Evolutionary conservation across 2,329 filamentous ascomycete species (phyloP), one percentile per base, ranked within the genome.

Genomic region (Aspergillus novoparasiticus): DNA sequence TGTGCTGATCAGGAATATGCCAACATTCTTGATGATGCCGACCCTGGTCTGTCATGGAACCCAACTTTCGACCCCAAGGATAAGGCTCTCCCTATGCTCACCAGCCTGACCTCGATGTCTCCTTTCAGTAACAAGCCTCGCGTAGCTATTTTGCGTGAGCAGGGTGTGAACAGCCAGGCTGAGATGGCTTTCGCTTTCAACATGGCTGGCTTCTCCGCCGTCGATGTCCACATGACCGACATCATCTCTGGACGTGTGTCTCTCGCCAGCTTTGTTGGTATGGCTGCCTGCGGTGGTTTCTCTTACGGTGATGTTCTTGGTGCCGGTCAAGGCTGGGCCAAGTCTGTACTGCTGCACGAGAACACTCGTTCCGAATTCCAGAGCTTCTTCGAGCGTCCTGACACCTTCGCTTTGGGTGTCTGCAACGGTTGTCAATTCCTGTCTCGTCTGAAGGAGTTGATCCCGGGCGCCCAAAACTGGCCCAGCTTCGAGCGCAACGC

Each of bases 401-500:
- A 97, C 75, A 98, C 95, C 0, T 98, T 99, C 78, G 85, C 93
- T 0, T 85, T 99, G 0, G 95, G 95, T 71, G 93, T 98, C 39
- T 98, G 95, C 85, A 99, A 99, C 76, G 95, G 95, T 57, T 98
- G 95, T 76, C 95, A 99, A 79, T 96, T 98, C 87, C 83, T 98
- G 46, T 91, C 90, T 6, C 88, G 93, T 57, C 82, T 96, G 46
- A 92, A 92, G 74, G 88, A 90, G 64, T 83, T 97, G 59, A 96
- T 97, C 66, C 94, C 93, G 0, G 94, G 93, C n/a, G 88, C 93
- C 0, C 78, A 82, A 58, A 82, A 86, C 68, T 97, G 94, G 93
- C 94, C 93, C 3, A 90, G 86, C 28, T 97, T 97, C 78, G 90
- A 94, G 63, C 85, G 90, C 64, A 98, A 98, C 78, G 81, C 85